Evolutionary conservation across 2,329 filamentous ascomycete genomes (phyloP), one percentile per base, ranked within the genome.

Genomic region (Diaporthe sp.): DNA sequence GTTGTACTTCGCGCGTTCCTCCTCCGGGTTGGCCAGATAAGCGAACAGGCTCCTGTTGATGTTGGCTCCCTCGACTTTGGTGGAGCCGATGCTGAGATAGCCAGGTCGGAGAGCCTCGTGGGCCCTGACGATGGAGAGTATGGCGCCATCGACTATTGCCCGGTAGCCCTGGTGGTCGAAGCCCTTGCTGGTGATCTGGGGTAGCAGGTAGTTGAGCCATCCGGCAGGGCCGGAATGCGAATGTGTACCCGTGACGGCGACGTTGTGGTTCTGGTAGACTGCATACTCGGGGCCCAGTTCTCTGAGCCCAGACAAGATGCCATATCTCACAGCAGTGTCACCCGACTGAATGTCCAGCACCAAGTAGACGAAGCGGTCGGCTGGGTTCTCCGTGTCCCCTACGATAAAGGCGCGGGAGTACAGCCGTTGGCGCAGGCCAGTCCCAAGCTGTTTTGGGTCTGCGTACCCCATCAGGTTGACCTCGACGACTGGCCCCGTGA

Each of bases 401-500:
- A 98, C 87, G 79, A 98, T 96, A 84, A 98, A 98, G 42, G 96
- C 93, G 73, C 96, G 92, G 22, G 94, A 95, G 84, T 96, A 96
- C 31, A 98, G 87, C 73, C 96, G 90, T 85, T 98, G 96, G 59
- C 95, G 92, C 65, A 98, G 86, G 37, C 96, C 96, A 8, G 91
- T 92, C 61, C 96, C 96, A n/a, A 94, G 85, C 84, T 98, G 96
- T 58, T 90, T 90, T 19, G 91, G 87, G 82, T 94, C 92, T 39
- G 95, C 95, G 85, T 98, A 98, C 77, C 96, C 96, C 88, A 96
- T 97, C 84, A 98, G 90, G 81, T 95, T 95, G 84, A 98, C 92
- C 84, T 98, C 95, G 39, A 96, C 95, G 7, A 97, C 94, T 0
- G 95, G 95, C 5, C 94, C 88, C 1, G 88, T 90, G 77, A 90